A percentile compares a stretch with the other conserved stretches of the same genome.
Evolutionary conservation across 768 basidiomycete species (phyloP).

Genomic region (Tubosaeta brunneosetosa): DNA sequence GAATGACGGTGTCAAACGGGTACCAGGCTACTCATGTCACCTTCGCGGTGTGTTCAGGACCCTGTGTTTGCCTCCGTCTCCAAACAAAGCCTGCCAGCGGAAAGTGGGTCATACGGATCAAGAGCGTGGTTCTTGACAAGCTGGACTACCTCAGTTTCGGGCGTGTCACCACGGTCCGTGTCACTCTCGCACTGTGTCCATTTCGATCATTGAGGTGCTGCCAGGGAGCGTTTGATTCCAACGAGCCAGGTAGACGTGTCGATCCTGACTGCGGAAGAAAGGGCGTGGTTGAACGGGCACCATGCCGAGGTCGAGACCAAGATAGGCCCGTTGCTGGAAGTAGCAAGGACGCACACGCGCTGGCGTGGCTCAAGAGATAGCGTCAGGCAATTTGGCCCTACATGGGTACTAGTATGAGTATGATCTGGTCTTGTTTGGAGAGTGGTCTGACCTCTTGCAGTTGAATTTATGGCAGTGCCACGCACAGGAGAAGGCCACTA

Average conservation of each 20-base stretch:
- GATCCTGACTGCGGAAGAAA: constrained; percentile 67
- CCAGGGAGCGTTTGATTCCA: constrained; percentile 72
- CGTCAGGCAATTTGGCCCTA: constrained; percentile 10
- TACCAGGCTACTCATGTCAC: background rate
- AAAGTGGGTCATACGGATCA: constrained; percentile 87
- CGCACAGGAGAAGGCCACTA: background rate
- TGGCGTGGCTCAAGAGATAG: constrained; percentile 20
- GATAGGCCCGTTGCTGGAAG: constrained; percentile 54
- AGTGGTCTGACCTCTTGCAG: background rate
- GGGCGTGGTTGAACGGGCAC: constrained; percentile 78
- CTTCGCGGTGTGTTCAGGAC: background rate
- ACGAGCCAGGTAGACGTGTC: constrained; percentile 67
- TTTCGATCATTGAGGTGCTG: background rate
- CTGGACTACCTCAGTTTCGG: constrained; percentile 79
- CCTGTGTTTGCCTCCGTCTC: background rate
- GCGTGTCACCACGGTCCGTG: constrained; percentile 76
- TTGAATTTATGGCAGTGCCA: background rate
- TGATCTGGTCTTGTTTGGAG: background rate
- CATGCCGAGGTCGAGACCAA: constrained; percentile 61
- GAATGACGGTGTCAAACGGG: constrained; percentile 90
- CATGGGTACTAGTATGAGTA: background rate
- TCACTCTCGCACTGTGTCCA: background rate
- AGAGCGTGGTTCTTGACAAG: constrained; percentile 76
- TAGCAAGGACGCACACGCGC: constrained; percentile 26
- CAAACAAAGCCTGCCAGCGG: constrained; percentile 79